phyloP scores from a whole-genome alignment of 441 rosid genomes.

The Hura crepitans region DNA sequence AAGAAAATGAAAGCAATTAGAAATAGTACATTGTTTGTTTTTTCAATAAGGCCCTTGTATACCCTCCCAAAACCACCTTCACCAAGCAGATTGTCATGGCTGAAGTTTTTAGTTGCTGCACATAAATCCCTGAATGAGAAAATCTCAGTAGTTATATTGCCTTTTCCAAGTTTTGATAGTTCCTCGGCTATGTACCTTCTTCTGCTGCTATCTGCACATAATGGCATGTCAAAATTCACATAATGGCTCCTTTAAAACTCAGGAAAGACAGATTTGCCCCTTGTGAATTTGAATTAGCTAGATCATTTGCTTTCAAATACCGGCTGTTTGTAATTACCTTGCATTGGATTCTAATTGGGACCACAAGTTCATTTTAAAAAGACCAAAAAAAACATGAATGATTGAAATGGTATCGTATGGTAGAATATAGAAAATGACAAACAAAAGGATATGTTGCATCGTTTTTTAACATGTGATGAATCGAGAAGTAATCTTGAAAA shows the following conservation, averaged over 20 bases:
- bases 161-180: constrained; percentile 59
- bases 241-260: too few species aligned
- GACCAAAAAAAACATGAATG: background rate
- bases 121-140: constrained; percentile 62
- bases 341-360: too few species aligned
- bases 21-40: constrained; percentile 40
- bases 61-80: constrained; percentile 99
- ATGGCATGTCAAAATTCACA: too few species aligned
- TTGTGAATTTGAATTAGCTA: too few species aligned
- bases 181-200: constrained; percentile 67
- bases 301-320: too few species aligned
- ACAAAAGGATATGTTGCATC: too few species aligned
- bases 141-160: constrained; percentile 55
- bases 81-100: constrained; percentile 60
- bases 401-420: background rate
- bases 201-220: constrained; percentile 58
- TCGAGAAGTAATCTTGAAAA: background rate
- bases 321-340: too few species aligned
- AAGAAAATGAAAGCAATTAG: constrained; percentile 6
- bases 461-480: background rate
- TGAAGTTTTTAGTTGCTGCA: constrained; percentile 63
- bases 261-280: too few species aligned
- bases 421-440: background rate
- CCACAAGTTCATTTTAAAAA: too few species aligned
- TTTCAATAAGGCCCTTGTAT: constrained; percentile 58